Base-by-base conservation (phyloP, 1,139 yeast genomes). In the Hyphopichia pseudoburtonii region DNA sequence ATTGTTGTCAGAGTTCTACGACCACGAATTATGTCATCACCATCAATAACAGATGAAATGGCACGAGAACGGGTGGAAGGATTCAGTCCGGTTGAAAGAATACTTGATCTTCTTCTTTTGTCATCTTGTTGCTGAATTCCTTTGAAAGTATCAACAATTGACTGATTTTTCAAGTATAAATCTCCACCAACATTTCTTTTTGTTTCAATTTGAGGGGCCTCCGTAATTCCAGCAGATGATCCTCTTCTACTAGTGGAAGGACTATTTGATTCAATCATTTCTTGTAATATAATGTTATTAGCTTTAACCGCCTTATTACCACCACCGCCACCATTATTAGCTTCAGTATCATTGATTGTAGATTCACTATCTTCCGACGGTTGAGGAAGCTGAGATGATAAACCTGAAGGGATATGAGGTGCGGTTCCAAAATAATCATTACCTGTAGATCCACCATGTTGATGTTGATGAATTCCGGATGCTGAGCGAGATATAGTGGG, bases 111-210 rank as follows among this genome's bases (percentile, higher is more conserved):
- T 21, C 76, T 56, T 41, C 74, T 60, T 40, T 62, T 65, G 39
- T 70, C 76, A 48, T 73, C 76, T 46, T 68, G 57, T 45, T 71
- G 64, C 46, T 71, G 74, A 11, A 76, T 70, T 11, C 67, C 78
- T 45, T 68, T 73, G 45, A 76, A 65, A 1, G 80, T 65, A 35
- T 72, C 78, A n/a, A 73, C 66, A 0, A 69, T 70, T 1, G 78
- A 66, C 31, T 72, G 76, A 40, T 69, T 73, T 36, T 62, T 66
- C 43, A 76, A 51, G 50, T 76, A 76, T 28, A 76, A 57, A 46
- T 76, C 81, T 14, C 81, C 81, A n/a, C 73, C 78, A 5, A 75
- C 80, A 40, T 74, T 72, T 25, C 80, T 51, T 44, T 66, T 71
- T 0, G 80, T 74, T 48, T 74, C 80, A 30, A 72, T 62, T 48